Percentiles rank a stretch among this genome's conserved stretches.
Evolutionary conservation across 441 rosid genomes (phyloP).

Genomic region (Bruguiera hainesii): DNA sequence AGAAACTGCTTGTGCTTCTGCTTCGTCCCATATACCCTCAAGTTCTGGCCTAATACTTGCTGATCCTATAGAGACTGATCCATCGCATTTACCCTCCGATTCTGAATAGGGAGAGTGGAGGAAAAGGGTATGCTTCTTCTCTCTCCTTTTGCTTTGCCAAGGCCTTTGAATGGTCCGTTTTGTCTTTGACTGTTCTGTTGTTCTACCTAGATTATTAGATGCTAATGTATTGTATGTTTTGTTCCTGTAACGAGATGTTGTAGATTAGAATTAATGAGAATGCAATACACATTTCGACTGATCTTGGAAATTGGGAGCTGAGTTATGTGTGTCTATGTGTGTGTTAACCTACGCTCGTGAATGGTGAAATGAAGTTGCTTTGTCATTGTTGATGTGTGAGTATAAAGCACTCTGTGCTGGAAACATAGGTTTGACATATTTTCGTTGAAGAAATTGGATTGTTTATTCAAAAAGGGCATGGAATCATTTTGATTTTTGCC

Average conservation of each 20-base stretch:
- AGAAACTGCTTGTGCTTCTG: constrained; percentile 22
- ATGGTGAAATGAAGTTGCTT: constrained; percentile 3
- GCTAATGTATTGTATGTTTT: constrained; percentile 21
- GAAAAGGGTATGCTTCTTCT: constrained; percentile 35
- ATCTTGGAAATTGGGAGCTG: constrained; percentile 23
- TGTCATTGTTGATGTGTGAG: not conserved
- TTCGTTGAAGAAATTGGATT: no score
- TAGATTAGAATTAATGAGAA: constrained; percentile 31
- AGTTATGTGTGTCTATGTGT: not conserved
- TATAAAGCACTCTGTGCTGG: not conserved
- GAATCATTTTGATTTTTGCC: no score
- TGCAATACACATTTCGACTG: constrained; percentile 25
- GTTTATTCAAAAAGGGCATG: no score
- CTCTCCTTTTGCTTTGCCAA: constrained; percentile 15
- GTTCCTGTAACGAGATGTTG: constrained; percentile 22
- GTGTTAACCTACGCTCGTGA: not conserved
- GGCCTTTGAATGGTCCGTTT: constrained; percentile 34
- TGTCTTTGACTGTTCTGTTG: constrained; percentile 17
- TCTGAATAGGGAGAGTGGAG: constrained; percentile 47
- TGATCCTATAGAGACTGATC: constrained; percentile 14
- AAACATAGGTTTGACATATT: no score
- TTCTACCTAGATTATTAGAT: constrained; percentile 26
- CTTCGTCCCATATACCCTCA: constrained; percentile 8
- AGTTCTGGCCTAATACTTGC: constrained; percentile 8
- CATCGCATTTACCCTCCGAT: constrained; percentile 57